Percentiles rank a stretch among this genome's conserved stretches.
Conservation (phyloP, 176 grass and related monocot species). For the Avena insularis region DNA sequence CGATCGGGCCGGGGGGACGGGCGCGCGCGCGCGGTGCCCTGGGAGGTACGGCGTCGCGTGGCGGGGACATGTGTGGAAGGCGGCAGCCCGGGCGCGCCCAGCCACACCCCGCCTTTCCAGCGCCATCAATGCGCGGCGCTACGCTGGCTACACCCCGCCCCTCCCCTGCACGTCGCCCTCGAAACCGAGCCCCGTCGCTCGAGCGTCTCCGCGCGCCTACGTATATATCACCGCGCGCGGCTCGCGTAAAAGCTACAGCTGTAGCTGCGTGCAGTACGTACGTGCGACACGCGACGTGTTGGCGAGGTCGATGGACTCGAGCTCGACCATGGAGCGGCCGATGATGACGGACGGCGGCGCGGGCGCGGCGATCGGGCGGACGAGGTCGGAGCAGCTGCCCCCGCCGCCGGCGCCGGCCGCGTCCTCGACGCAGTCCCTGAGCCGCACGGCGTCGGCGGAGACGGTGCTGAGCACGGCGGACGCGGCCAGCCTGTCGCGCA, state of each 20-base stretch:
- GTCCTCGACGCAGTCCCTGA: conserved; percentile 51
- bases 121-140: conserved; percentile 55
- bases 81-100: conserved; percentile 25
- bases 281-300: not conserved
- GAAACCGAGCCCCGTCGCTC: not conserved
- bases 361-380: conserved; percentile 41
- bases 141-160: conserved; percentile 50
- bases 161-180: conserved; percentile 38
- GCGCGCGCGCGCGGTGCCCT: conserved; percentile 36
- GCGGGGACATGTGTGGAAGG: conserved; percentile 47
- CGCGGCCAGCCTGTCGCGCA: conserved; percentile 46
- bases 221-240: conserved; percentile 22
- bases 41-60: conserved; percentile 60
- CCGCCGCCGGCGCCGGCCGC: not conserved
- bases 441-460: conserved; percentile 79
- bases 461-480: conserved; percentile 56
- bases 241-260: conserved; percentile 43
- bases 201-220: not conserved
- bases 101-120: conserved; percentile 44
- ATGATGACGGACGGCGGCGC: not conserved
- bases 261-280: not conserved
- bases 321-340: conserved; percentile 42
- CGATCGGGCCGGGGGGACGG: too few species aligned
- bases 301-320: conserved; percentile 35
- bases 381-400: conserved; percentile 69